Percentiles rank a stretch among this genome's conserved stretches.
These are phyloP conservation scores for Kuraishia floccosa DNA, from an alignment of 805 yeast genomes.

Conservation along the genomic window DNA sequence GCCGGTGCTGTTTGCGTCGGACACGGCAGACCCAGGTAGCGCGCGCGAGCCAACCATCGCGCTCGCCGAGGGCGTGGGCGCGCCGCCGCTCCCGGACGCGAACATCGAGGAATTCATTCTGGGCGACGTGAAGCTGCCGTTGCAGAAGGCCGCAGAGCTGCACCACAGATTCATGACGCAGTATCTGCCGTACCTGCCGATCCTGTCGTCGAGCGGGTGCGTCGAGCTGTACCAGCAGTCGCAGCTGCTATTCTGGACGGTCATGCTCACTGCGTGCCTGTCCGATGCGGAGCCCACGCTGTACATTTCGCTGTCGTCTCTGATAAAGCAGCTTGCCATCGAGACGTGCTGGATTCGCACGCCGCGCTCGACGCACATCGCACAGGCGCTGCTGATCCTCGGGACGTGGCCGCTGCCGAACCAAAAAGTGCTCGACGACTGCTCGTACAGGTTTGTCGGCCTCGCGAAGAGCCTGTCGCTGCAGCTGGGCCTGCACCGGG, in stretches of 20 bases:
- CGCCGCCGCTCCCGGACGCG: conserved; percentile 1
- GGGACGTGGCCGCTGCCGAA: conserved; percentile 91
- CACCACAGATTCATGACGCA: conserved; percentile 59
- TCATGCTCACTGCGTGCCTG: conserved; percentile 73
- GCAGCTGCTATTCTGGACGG: conserved; percentile 83
- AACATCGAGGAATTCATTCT: conserved; percentile 52
- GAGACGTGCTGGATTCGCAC: conserved; percentile 91
- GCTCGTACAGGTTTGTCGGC: conserved; percentile 81
- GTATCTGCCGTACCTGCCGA: conserved; percentile 71
- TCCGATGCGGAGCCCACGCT: conserved; percentile 82
- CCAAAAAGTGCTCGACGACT: conserved; percentile 84
- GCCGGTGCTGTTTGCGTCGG: conserved; percentile 9
- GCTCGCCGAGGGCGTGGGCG: conserved; percentile 1
- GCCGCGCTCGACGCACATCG: conserved; percentile 88
- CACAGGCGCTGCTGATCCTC: conserved; percentile 78
- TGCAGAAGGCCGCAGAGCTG: conserved; percentile 57
- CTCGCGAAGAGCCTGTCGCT: conserved; percentile 75
- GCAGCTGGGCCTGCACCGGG: conserved; percentile 85
- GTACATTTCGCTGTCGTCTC: conserved; percentile 62
- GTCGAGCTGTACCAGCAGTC: conserved; percentile 74
- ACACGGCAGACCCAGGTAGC: neutral
- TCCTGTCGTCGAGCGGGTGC: conserved; percentile 59
- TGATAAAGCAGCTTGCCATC: conserved; percentile 78
- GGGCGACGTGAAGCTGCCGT: conserved; percentile 63
- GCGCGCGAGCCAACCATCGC: neutral